A percentile compares a stretch with the other conserved stretches of the same genome.
Evolutionary conservation across 108 stramenopile genomes (phyloP).

Genomic region (Aureococcus anophagefferens): DNA sequence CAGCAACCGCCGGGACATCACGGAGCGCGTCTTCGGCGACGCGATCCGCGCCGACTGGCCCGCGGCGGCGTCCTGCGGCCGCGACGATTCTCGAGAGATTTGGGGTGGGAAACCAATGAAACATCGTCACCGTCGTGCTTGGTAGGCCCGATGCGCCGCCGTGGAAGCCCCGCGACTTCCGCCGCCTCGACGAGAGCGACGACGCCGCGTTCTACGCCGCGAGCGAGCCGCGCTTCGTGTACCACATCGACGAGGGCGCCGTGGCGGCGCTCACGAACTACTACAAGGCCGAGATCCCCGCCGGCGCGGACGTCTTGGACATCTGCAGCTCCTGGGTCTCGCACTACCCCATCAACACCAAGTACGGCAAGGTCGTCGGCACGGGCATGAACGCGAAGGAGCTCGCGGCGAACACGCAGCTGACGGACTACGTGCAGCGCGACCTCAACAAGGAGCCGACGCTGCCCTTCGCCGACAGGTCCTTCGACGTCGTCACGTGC

Average conservation of each 20-base stretch:
- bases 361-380: slow-evolving; percentile 60
- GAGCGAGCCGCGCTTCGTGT: slow-evolving; percentile 59
- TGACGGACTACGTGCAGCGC: slow-evolving; percentile 68
- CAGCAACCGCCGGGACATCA: not conserved
- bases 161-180: slow-evolving; percentile 68
- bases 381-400: slow-evolving; percentile 80
- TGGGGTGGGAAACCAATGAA: too few relatives aligned
- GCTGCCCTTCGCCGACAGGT: slow-evolving; percentile 52
- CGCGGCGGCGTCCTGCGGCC: slow-evolving; percentile 15
- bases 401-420: slow-evolving; percentile 76
- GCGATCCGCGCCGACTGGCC: slow-evolving; percentile 54
- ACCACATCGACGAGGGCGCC: slow-evolving; percentile 84
- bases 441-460: slow-evolving; percentile 74
- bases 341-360: slow-evolving; percentile 48
- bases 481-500: slow-evolving; percentile 84
- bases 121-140: too few relatives aligned
- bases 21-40: not conserved
- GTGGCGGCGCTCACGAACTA: slow-evolving; percentile 73
- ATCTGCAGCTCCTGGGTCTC: slow-evolving; percentile 89
- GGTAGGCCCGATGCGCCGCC: too few relatives aligned
- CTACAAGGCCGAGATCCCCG: slow-evolving; percentile 67
- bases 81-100: too few relatives aligned
- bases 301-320: slow-evolving; percentile 67
- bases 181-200: slow-evolving; percentile 61
- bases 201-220: slow-evolving; percentile 74